These are phyloP conservation scores for Uronychia setigera DNA, from an alignment of 73 alveolate species.

Conservation along the genomic window DNA sequence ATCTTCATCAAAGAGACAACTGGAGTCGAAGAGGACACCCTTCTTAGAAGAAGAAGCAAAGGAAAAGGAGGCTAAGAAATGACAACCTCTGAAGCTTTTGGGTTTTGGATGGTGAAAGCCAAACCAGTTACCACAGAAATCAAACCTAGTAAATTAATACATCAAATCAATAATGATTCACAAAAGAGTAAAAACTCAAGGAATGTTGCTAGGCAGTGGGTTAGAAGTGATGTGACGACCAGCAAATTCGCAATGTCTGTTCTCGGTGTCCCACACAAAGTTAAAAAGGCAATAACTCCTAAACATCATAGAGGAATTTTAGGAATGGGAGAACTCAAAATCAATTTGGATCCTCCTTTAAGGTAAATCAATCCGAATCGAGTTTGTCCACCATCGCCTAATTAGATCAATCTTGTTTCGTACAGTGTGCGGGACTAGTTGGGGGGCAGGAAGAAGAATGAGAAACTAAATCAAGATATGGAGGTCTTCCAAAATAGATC, in stretches of 20 bases:
- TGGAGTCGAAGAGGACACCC: no score
- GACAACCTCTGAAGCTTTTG: background rate
- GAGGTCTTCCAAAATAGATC: background rate
- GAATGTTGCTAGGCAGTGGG: background rate
- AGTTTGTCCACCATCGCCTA: no score
- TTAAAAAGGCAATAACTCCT: no score
- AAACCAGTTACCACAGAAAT: no score
- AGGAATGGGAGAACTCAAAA: no score
- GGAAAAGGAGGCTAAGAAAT: no score
- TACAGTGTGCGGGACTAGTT: background rate
- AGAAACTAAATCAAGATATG: background rate
- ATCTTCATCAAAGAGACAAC: background rate
- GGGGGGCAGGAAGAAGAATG: background rate
- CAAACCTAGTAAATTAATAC: no score
- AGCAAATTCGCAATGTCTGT: background rate
- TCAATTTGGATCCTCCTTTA: no score
- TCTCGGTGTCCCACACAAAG: background rate
- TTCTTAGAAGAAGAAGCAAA: no score
- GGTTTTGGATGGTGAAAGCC: background rate
- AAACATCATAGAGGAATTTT: no score
- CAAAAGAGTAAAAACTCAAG: background rate
- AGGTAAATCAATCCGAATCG: background rate
- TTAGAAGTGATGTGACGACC: background rate
- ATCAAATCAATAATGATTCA: background rate
- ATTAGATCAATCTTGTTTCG: background rate